phyloP scores from a whole-genome alignment of 192 early-diverging fungal species.

The Oehlia diaphana region DNA sequence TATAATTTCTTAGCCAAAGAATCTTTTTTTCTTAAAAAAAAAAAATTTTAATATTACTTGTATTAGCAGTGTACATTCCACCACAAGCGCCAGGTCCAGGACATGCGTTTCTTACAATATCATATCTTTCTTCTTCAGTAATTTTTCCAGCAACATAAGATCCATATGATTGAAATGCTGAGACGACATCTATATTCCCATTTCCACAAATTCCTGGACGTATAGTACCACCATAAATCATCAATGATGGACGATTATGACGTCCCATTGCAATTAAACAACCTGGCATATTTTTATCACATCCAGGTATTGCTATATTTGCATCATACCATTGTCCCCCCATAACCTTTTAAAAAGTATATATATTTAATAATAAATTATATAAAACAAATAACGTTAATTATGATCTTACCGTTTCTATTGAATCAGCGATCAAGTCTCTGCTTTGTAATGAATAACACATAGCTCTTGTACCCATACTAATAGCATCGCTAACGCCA shows the following conservation, averaged over 20 bases:
- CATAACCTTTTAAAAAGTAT: constrained; percentile 67
- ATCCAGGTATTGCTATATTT: constrained; percentile 96
- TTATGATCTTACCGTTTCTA: constrained; percentile 78
- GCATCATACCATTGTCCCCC: constrained; percentile 97
- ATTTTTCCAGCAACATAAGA: constrained; percentile 90
- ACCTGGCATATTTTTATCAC: constrained; percentile 99
- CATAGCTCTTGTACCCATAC: constrained; percentile 98
- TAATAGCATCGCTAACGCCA: constrained; percentile 97
- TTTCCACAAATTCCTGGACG: constrained; percentile 72
- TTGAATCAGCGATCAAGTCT: constrained; percentile 98
- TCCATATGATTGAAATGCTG: constrained; percentile 96
- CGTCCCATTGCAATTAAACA: constrained; percentile 95
- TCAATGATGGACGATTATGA: constrained; percentile 92
- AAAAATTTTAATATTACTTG: constrained; percentile 53
- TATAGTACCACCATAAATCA: constrained; percentile 99
- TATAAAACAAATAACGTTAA: neutral
- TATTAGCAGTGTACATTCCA: constrained; percentile 99
- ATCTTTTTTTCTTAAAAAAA: neutral
- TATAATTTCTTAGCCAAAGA: neutral
- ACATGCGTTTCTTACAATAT: constrained; percentile 71
- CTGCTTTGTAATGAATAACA: constrained; percentile 94
- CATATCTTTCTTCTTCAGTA: constrained; percentile 79
- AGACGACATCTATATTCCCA: constrained; percentile 86
- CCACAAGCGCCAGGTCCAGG: constrained; percentile 97
- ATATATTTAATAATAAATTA: no score